Conservation (phyloP, 306 rosid species). For the Sicyos baderoa region DNA sequence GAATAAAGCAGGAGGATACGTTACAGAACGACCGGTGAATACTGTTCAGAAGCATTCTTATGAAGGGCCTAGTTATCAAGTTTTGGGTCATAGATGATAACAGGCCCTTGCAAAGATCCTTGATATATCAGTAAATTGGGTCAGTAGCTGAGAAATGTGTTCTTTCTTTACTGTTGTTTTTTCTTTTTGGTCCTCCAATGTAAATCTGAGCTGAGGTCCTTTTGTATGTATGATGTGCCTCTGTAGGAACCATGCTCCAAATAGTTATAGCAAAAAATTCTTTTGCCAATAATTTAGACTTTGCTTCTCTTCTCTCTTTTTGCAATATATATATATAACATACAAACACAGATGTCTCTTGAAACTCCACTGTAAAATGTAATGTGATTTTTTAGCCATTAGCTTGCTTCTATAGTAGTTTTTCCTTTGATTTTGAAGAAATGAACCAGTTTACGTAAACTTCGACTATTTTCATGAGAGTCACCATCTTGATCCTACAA, state of each 20-base stretch:
- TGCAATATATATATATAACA: background rate
- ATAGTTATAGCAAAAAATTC: constrained; percentile 19
- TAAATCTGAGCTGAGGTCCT: constrained; percentile 39
- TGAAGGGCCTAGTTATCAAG: constrained; percentile 55
- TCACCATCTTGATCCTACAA: no score
- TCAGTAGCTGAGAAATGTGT: constrained; percentile 21
- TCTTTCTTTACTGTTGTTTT: background rate
- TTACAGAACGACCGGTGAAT: constrained; percentile 19
- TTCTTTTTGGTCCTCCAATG: constrained; percentile 14
- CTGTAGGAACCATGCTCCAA: constrained; percentile 31
- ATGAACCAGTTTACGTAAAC: no score
- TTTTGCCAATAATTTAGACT: constrained; percentile 8
- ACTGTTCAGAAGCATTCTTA: constrained; percentile 35
- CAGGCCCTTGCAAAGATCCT: constrained; percentile 31
- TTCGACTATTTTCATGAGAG: no score
- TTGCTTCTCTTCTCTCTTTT: background rate
- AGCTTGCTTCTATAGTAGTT: background rate
- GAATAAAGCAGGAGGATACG: constrained; percentile 20
- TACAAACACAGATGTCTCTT: background rate
- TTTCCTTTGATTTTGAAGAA: background rate
- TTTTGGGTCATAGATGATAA: constrained; percentile 59
- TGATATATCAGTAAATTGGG: constrained; percentile 21
- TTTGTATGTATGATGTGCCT: constrained; percentile 27
- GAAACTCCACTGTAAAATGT: background rate
- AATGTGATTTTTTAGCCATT: background rate